Base-by-base conservation (phyloP, 495 filamentous ascomycete species). In the Aspergillus homomorphus region DNA sequence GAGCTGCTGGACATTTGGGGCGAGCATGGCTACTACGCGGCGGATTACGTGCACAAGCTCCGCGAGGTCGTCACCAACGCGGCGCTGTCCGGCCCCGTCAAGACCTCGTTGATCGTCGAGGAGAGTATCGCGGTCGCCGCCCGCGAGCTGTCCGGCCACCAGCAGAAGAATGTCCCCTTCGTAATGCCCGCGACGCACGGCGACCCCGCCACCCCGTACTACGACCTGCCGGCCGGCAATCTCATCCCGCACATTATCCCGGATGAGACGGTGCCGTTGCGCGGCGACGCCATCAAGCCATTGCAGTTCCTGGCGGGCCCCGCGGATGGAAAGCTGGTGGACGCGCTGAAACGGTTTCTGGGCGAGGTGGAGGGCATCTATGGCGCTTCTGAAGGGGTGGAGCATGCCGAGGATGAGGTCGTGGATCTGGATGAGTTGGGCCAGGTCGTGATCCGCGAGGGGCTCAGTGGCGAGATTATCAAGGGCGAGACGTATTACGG, bases 221-320 rank as follows among this genome's bases (percentile, higher is more conserved):
- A 92, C 71, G 91, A 96, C 57, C 79, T 96, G 1, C 92, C 91
- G 0, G 91, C 90, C 18, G 91, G 85, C 4, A 94, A 92, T 63
- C 80, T 91, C 68, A 78, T 94, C 41, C 89, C 87, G 2, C 86
- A 87, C 51, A 85, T 96, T 28, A 82, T 87, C 38, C 89, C 89
- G 21, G 89, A 92, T 67, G 89, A 87, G 6, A 84, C 83, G 10
- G 74, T 78, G 28, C 84, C 91, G 9, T 87, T 96, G 67, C 88
- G 87, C 44, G 79, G 88, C 0, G 77, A 84, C 7, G 79, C 83
- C 57, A 83, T 93, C 62, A 89, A 86, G 62, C 89, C 92, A 0
- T 74, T 95, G 26, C 86, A 89, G 45, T 83, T 94, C 26, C 68
- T 80, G 16, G 75, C 85, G n/a, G 88, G 90, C 0, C 89, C 89